Conservation (phyloP, 2,329 filamentous ascomycete genomes). For the Ceratocystis harringtonii region DNA sequence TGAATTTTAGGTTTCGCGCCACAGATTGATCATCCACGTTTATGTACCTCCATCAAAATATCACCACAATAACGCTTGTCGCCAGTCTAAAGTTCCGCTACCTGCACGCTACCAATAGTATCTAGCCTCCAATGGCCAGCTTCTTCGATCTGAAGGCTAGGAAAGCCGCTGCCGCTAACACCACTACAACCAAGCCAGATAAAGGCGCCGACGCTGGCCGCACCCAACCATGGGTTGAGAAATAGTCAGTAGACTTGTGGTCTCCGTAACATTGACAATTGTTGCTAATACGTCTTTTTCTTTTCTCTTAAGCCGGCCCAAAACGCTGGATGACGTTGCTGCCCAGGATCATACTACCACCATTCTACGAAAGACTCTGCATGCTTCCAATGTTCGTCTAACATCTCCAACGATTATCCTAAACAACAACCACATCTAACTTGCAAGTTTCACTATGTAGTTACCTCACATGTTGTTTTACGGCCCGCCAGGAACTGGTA, state of each 20-base stretch:
- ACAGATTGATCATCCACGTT: too few relatives aligned
- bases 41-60: not conserved
- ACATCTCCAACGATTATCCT: not conserved
- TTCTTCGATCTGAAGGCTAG: slow-evolving; percentile 96
- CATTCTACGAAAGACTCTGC: slow-evolving; percentile 78
- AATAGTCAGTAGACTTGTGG: slow-evolving; percentile 55
- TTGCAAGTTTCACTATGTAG: slow-evolving; percentile 27
- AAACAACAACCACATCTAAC: slow-evolving; percentile 8
- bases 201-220: slow-evolving; percentile 44
- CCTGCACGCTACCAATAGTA: not conserved
- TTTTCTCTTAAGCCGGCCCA: slow-evolving; percentile 55
- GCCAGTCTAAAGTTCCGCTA: too few relatives aligned
- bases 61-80: not conserved
- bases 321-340: slow-evolving; percentile 83
- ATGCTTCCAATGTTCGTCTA: slow-evolving; percentile 64
- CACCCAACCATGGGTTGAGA: slow-evolving; percentile 93
- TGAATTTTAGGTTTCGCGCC: slow-evolving; percentile 8
- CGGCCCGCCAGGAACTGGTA: slow-evolving; percentile 90
- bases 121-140: slow-evolving; percentile 48
- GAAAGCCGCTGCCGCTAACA: slow-evolving; percentile 55
- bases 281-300: slow-evolving; percentile 15
- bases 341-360: slow-evolving; percentile 95
- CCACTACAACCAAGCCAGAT: slow-evolving; percentile 49
- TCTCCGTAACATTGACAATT: not conserved
- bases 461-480: slow-evolving; percentile 99